Evolutionary conservation across 1,139 yeast species (phyloP), one percentile per base, ranked within the genome.

Genomic region (Kodamaea sp.): DNA sequence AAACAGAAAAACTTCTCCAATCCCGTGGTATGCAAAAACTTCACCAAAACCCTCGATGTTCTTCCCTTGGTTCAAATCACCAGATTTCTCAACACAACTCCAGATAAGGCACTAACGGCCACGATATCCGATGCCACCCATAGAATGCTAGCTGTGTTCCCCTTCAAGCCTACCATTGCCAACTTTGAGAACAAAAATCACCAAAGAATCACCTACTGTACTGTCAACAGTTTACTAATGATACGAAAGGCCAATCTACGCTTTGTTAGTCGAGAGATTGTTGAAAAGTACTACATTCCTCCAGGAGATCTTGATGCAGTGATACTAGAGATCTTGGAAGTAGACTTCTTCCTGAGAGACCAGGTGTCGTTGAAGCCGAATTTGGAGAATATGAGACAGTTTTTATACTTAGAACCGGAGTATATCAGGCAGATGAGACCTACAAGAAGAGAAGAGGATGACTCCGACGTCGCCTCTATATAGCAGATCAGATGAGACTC

Each of bases 121-220:
- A 44, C 62, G 2, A 35, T 66, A n/a, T 51, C 64, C 4, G 75
- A 69, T 39, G 44, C 57, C 3, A 47, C 50, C 2, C 63, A 63
- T 39, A 52, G 55, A 39, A 51, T 67, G 12, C 48, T 59, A 9
- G 70, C 58, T 0, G 40, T 46, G 3, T 60, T 69, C 35, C 61
- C 62, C 2, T 55, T 50, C 29, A 41, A 50, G 6, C 51, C 58
- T 2, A 55, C 69, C 1, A 51, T 64, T 1, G 46, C 53, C 7
- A 29, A 43, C 15, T 68, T 64, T 42, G 73, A 68, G 39, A 46
- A 46, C 24, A 40, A 37, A 10, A 51, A 63, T 35, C 46, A 54
- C 16, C 66, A 61, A 31, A 43, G 72, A 24, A 51, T 67, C 27
- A 66, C 73, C 1, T 59, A 42, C 33, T 46, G 52, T 15, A 63